Base-by-base conservation (phyloP, 805 yeast genomes). In the Wickerhamiella brachini region DNA sequence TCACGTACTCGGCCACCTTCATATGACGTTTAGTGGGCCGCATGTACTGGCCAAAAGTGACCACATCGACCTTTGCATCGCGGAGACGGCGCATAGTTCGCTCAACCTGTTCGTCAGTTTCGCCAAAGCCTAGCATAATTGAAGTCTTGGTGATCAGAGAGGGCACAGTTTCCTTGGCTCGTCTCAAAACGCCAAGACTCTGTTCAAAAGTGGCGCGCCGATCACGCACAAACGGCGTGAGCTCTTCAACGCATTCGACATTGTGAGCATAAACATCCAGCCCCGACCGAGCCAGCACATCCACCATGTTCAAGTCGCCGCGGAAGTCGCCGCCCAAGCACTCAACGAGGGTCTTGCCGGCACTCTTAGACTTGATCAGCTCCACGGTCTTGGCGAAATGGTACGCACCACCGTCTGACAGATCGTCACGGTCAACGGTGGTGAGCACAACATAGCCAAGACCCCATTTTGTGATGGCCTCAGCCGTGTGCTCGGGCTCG, bases 21-120 rank as follows among this genome's bases (percentile, higher is more conserved):
- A 93, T 88, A 67, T 93, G 99, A 63, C 98, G 81, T 69, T 85
- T 93, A 1, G 99, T 93, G 45, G 99, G 99, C 65, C 98, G 78
- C 97, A 93, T 93, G 68, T 93, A 93, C 69, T 93, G 99, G 38
- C 99, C 99, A 68, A 93, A 93, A 0, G 99, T 93, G 17, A 93
- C 96, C 48, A 93, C 95, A 63, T 93, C 97, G 66, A 95, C 93
- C 8, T 75, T 70, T 44, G 82, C 76, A 18, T 70, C 79, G 56
- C 97, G 77, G 58, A 94, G 71, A 64, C 86, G 95, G 55, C 67
- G 73, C 61, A 93, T 65, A 0, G 97, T 81, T 57, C 79, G 81
- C 63, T 80, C 65, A 12, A 93, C 66, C 68, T 93, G 97, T 50
- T 82, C 95, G 62, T 93, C 97, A 1, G 89, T 79, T 67, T 93